Percentiles rank a stretch among this genome's conserved stretches.
Conservation (phyloP, 768 basidiomycete species). For the Lactarius deliciosus region DNA sequence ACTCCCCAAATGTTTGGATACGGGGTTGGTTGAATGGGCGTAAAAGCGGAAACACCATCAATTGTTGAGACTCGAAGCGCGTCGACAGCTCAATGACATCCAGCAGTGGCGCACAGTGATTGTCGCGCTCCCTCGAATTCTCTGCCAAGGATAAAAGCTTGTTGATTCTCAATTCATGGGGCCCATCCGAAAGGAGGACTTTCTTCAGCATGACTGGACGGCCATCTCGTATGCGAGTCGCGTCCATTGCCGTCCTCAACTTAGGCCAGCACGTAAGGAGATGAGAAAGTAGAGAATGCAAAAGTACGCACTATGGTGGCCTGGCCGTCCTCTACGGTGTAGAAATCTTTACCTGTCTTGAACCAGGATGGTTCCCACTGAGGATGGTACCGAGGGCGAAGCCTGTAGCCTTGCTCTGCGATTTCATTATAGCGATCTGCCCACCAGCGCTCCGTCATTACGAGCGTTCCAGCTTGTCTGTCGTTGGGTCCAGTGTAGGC, state of each 20-base stretch:
- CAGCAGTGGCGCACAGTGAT: no score
- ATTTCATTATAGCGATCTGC: conserved; percentile 9
- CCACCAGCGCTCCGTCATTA: conserved; percentile 23
- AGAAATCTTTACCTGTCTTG: conserved; percentile 16
- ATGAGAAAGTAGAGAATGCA: neutral
- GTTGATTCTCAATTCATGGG: no score
- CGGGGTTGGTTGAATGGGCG: no score
- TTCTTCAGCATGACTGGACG: no score
- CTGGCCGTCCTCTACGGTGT: conserved; percentile 19
- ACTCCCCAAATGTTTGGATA: no score
- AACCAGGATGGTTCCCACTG: conserved; percentile 23
- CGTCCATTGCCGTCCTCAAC: conserved; percentile 24
- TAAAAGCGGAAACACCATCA: no score
- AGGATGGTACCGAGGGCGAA: conserved; percentile 25
- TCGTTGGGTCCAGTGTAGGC: neutral
- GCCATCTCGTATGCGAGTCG: neutral
- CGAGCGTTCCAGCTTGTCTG: conserved; percentile 15
- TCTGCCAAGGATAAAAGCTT: no score
- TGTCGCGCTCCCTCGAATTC: no score
- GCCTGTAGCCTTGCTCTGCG: conserved; percentile 8
- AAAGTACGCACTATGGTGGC: conserved; percentile 15
- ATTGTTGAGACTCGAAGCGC: no score
- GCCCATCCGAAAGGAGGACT: no score
- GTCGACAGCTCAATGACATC: no score
- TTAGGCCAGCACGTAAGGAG: neutral